Evolutionary conservation across 83 land plant genomes (phyloP).

Genomic region (Picea abies): DNA sequence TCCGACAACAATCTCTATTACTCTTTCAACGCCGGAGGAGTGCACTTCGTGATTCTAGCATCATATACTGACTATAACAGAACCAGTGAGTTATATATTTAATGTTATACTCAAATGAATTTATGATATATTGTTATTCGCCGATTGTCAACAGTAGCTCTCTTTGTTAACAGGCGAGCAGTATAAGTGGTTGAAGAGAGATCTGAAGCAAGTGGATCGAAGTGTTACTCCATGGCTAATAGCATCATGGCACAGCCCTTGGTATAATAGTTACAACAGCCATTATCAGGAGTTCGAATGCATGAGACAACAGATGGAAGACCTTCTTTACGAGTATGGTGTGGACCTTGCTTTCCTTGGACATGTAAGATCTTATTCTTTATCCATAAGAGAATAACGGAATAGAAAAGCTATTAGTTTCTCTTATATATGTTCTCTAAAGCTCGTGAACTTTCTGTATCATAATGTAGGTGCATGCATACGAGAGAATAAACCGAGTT

Average conservation of each 20-base stretch:
- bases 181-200: slow-evolving; percentile 63
- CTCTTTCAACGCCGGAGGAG: slow-evolving; percentile 92
- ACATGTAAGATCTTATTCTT: slow-evolving; percentile 60
- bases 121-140: too few relatives aligned
- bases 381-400: too few relatives aligned
- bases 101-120: too few relatives aligned
- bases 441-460: too few relatives aligned
- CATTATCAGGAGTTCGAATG: slow-evolving; percentile 93
- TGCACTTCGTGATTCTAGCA: slow-evolving; percentile 94
- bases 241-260: slow-evolving; percentile 86
- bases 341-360: slow-evolving; percentile 88
- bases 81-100: slow-evolving; percentile 37
- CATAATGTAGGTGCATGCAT: slow-evolving; percentile 86
- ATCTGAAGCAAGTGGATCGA: slow-evolving; percentile 64
- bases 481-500: slow-evolving; percentile 89
- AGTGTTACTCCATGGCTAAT: slow-evolving; percentile 90
- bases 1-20: slow-evolving; percentile 80
- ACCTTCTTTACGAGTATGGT: slow-evolving; percentile 66
- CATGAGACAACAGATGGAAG: slow-evolving; percentile 91
- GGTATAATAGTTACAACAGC: slow-evolving; percentile 82
- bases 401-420: too few relatives aligned
- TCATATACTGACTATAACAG: slow-evolving; percentile 76
- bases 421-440: too few relatives aligned
- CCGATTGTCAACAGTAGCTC: too few relatives aligned
- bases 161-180: neutral